phyloP scores from a whole-genome alignment of 495 filamentous ascomycete genomes.

The Astrocystis sublimbata region DNA sequence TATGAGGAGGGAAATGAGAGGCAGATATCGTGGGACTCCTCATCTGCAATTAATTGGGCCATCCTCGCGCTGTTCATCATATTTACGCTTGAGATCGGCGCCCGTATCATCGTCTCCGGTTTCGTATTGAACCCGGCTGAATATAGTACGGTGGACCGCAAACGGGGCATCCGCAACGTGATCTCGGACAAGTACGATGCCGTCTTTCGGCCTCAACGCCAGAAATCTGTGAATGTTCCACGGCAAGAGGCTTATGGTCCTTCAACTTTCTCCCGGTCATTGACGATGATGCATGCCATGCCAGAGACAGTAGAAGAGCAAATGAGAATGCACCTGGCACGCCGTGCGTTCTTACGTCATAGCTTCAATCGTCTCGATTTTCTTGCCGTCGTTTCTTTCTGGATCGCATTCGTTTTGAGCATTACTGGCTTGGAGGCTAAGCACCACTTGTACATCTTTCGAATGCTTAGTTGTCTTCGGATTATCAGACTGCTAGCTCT shows the following conservation, averaged over 20 bases:
- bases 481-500: slow-evolving; percentile 85
- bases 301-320: slow-evolving; percentile 73
- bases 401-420: slow-evolving; percentile 79
- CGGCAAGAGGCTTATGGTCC: slow-evolving; percentile 49
- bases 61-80: slow-evolving; percentile 83
- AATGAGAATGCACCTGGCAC: slow-evolving; percentile 79
- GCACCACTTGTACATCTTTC: slow-evolving; percentile 82
- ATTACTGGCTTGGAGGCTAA: slow-evolving; percentile 64
- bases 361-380: slow-evolving; percentile 96
- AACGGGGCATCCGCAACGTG: slow-evolving; percentile 69
- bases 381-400: slow-evolving; percentile 92
- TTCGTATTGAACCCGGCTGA: slow-evolving; percentile 84
- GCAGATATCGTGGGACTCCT: slow-evolving; percentile 60
- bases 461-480: slow-evolving; percentile 92
- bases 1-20: slow-evolving; percentile 53
- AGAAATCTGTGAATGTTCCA: slow-evolving; percentile 58
- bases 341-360: slow-evolving; percentile 90
- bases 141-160: slow-evolving; percentile 77
- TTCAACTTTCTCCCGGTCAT: slow-evolving; percentile 76
- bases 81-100: slow-evolving; percentile 83
- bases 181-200: slow-evolving; percentile 70
- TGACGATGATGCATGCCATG: slow-evolving; percentile 69
- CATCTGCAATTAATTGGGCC: slow-evolving; percentile 70
- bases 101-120: slow-evolving; percentile 86
- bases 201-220: slow-evolving; percentile 78